Evolutionary conservation across 73 alveolate genomes (phyloP), one percentile per base, ranked within the genome.

Genomic region (Blepharisma stoltei): DNA sequence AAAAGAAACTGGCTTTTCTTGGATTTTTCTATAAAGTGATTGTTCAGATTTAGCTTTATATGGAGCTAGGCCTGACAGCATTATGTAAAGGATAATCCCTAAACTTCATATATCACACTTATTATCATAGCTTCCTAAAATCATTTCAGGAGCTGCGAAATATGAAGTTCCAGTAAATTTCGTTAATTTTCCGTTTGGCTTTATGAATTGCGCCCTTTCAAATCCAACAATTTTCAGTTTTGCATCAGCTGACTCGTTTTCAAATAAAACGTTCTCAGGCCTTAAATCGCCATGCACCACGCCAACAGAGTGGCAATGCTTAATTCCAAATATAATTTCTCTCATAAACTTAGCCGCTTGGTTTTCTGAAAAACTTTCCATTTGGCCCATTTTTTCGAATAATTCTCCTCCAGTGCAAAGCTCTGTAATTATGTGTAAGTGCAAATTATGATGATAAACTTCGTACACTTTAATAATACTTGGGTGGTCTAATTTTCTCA

Each of bases 261-360:
- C 94, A 90, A 95, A 89, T 70, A 95, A 71, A 47, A 95, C 90
- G 80, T 95, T 95, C 83, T 95, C 98, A 4, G 97, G 97, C 76
- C 93, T 95, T 70, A 95, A 82, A 86, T 95, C 99, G 66, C 99
- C 86, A 80, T 95, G 98, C 11, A 93, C 94, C 20, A 95, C 86
- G 6, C 95, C 97, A 54, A 78, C 86, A 55, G 90, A 82, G 81
- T 95, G 99, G 77, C 95, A 90, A 85, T 90, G 88, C 1, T 88
- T 83, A 23, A 90, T 85, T 23, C 96, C 97, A 55, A 84, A 55
- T 54, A 90, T 53, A 7, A 90, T 88, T 81, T 90, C 85, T 55
- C 81, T 67, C 82, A 90, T 90, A n/a, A 83, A 82, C 45, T 68
- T 78, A 4, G 91, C 91, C 18, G 84, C 91, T 9, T 18, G 21